phyloP scores from a whole-genome alignment of 345 rosid genomes.

The Brassica juncea region DNA sequence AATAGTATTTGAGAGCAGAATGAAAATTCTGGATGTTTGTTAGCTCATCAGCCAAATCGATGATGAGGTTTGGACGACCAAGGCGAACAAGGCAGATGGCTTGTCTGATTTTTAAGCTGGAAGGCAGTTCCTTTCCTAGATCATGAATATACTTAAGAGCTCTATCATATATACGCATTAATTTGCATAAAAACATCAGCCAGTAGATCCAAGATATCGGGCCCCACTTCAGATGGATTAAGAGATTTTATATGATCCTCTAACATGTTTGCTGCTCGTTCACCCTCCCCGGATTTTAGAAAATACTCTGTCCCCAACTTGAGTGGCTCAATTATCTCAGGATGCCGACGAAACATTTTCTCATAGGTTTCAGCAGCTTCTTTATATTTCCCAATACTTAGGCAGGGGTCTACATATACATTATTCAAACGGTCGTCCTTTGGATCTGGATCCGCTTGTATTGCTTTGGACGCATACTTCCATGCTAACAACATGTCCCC shows the following conservation, averaged over 20 bases:
- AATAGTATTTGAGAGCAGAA: constrained; percentile 78
- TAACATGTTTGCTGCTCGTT: constrained; percentile 59
- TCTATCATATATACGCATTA: constrained; percentile 53
- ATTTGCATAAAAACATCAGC: constrained; percentile 68
- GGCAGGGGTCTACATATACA: constrained; percentile 64
- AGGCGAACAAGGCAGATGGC: constrained; percentile 81
- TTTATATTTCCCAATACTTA: constrained; percentile 58
- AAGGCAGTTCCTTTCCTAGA: constrained; percentile 57
- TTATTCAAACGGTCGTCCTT: constrained; percentile 57
- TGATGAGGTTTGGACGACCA: constrained; percentile 52
- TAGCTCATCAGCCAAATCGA: constrained; percentile 65
- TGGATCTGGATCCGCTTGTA: constrained; percentile 64
- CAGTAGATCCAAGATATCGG: constrained; percentile 61
- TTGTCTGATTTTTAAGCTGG: constrained; percentile 66
- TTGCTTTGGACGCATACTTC: constrained; percentile 76
- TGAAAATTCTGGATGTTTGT: constrained; percentile 55
- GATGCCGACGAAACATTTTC: constrained; percentile 58
- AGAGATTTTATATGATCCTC: constrained; percentile 59
- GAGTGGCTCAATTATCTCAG: constrained; percentile 58
- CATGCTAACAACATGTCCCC: constrained; percentile 56
- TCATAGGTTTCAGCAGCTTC: constrained; percentile 86
- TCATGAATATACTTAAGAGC: constrained; percentile 69
- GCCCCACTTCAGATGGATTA: constrained; percentile 58
- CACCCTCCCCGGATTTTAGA: constrained; percentile 63
- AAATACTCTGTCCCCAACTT: constrained; percentile 66